Evolutionary conservation across 2,329 filamentous ascomycete genomes (phyloP), one percentile per base, ranked within the genome.

Genomic region (Penicillium sp.): DNA sequence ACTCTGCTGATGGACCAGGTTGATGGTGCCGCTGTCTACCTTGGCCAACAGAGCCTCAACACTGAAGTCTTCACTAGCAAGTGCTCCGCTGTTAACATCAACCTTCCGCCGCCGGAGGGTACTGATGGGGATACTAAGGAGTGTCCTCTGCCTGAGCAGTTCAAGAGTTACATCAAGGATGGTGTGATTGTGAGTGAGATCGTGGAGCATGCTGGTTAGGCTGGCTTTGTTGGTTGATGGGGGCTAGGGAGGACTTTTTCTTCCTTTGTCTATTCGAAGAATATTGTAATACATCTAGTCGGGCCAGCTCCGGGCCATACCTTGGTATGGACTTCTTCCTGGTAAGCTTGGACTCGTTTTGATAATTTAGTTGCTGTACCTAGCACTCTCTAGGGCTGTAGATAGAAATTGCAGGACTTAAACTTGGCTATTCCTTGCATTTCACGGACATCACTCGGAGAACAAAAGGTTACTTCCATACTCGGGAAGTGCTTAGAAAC

Each of bases 1-100:
- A 95, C 92, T 2, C 80, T 97, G 50, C 77, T 96, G 66, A 77
- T 99, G 50, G 93, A 99, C 69, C 90, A 96, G 72, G 87, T 97
- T 49, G 93, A 99, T 65, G 85, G 90, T 49, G 92, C 89, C 0
- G 84, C 86, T 53, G 75, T 99, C 54, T 99, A 95, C 70, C 82
- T 99, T 16, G 83, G 86, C 69, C 86, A 87, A 66, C 84, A 91
- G 55, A 92, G 87, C 67, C 76, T 85, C 52, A 75, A 77, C 36
- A 89, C 90, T 1, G 89, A 95, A 68, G 78, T 97, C 41, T 95
- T 92, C 70, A 87, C 87, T 29, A 95, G 88, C 78, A 97, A 96
- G 75, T 92, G 84, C 54, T 82, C 84, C 3, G 83, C 86, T 42
- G 79, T 99, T 62, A 99, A 99, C 72, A 79, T 99, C 59, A 90